Evolutionary conservation across 2,329 filamentous ascomycete species (phyloP), one percentile per base, ranked within the genome.

Genomic region (Penicillium sp.): DNA sequence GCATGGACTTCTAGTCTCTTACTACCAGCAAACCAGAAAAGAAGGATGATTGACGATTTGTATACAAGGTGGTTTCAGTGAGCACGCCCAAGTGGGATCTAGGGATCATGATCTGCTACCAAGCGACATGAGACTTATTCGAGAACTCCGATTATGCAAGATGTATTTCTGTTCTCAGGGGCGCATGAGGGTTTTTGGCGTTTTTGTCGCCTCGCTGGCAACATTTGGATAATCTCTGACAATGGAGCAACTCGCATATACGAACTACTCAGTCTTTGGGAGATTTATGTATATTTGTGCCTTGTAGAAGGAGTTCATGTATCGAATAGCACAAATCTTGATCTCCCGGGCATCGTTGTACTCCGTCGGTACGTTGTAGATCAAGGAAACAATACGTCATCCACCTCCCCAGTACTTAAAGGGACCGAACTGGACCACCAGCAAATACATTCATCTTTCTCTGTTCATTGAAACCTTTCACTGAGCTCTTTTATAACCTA

Each of bases 1-100:
- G 85, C 56, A 91, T 93, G 84, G 88, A 90, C 50, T 80, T 82
- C 58, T 80, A 64, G 49, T 49, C 37, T 18, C 34, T 51, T 46
- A 46, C 9, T 14, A 29, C 37, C 43, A 42, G 36, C 30, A 46
- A 22, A 40, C 18, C 29, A 34, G 25, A 49, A 50, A 41, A 59
- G 22, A 53, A 46, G 38, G 46, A 62, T 47, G 61, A 67, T 57
- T 65, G 54, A 67, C 58, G 64, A 64, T 55, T 39, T 63, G 54
- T 58, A 60, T 55, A 62, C 46, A 61, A 41, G 50, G 39, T 49
- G 22, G 35, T 52, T 37, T 41, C 28, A 18, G 28, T 37, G 11
- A 31, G 33, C n/a, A 47, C 39, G 19, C 19, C 7, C 22, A 25
- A 25, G 22, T 25, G 38, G 41, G 34, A 25, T 45, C 16, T 7